phyloP scores from a whole-genome alignment of 108 stramenopile genomes.

The Tribonema minus region DNA sequence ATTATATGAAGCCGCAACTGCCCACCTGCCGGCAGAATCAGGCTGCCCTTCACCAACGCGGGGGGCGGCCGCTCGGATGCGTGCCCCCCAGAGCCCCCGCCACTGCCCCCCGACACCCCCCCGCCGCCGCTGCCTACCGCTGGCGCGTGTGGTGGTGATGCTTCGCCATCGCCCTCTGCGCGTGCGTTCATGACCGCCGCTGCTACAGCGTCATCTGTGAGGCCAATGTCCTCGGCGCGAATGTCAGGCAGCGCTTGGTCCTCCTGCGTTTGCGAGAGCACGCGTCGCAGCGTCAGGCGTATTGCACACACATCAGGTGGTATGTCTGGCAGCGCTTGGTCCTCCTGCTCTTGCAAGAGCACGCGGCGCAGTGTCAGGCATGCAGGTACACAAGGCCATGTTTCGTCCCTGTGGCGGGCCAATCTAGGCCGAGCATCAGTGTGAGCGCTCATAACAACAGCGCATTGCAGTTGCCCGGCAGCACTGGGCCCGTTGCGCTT shows the following conservation, averaged over 20 bases:
- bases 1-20: no score
- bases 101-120: neutral
- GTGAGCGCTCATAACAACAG: no score
- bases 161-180: no score
- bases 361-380: neutral
- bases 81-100: neutral
- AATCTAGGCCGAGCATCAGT: neutral
- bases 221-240: neutral
- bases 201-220: no score
- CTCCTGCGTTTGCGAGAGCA: no score
- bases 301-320: slow-evolving; percentile 1
- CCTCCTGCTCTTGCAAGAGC: neutral
- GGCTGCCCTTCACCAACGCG: neutral
- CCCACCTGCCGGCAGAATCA: neutral
- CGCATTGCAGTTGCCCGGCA: no score
- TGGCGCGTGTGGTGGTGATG: no score
- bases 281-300: neutral
- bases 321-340: neutral
- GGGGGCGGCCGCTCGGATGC: neutral
- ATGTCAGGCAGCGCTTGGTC: slow-evolving; percentile 12
- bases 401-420: neutral
- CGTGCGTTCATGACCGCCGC: no score
- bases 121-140: neutral
- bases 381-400: neutral
- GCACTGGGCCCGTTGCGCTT: no score